Percentiles rank a stretch among this genome's conserved stretches.
Conservation (phyloP, 2,329 filamentous ascomycete species). For the Triangularia verruculosa region DNA sequence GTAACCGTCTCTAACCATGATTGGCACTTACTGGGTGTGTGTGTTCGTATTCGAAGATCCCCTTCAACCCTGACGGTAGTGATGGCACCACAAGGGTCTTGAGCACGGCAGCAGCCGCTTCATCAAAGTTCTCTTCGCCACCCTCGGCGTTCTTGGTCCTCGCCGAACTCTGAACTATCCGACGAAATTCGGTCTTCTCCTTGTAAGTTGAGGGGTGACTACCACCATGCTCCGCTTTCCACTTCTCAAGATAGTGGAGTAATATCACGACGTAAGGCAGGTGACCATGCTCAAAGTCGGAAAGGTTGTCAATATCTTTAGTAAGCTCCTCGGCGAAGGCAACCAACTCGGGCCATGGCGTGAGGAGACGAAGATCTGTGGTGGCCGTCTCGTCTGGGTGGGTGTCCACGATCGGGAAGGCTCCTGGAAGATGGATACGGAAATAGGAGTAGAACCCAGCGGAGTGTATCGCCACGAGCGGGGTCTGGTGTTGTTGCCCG, state of each 20-base stretch:
- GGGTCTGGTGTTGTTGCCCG: constrained; percentile 57
- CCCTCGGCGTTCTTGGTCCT: constrained; percentile 75
- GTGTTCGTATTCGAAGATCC: constrained; percentile 70
- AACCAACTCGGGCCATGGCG: constrained; percentile 79
- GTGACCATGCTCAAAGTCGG: constrained; percentile 83
- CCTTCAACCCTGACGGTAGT: constrained; percentile 65
- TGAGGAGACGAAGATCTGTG: constrained; percentile 78
- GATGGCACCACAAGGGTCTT: constrained; percentile 74
- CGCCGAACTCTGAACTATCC: constrained; percentile 63
- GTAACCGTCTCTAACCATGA: neutral
- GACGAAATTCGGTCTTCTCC: constrained; percentile 81
- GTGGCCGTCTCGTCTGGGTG: constrained; percentile 86
- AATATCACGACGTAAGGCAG: constrained; percentile 83
- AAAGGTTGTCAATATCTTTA: constrained; percentile 63
- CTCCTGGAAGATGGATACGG: constrained; percentile 70
- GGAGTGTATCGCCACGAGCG: constrained; percentile 81
- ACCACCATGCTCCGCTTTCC: constrained; percentile 70
- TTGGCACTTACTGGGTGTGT: constrained; percentile 49
- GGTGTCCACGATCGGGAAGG: constrained; percentile 91
- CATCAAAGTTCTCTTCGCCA: constrained; percentile 95
- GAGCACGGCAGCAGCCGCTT: constrained; percentile 81
- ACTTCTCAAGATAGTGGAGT: constrained; percentile 75
- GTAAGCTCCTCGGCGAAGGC: constrained; percentile 67
- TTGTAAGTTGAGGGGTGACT: constrained; percentile 70
- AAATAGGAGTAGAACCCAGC: constrained; percentile 90